phyloP scores from a whole-genome alignment of 148 eudicot species.

The Chenopodium album region DNA sequence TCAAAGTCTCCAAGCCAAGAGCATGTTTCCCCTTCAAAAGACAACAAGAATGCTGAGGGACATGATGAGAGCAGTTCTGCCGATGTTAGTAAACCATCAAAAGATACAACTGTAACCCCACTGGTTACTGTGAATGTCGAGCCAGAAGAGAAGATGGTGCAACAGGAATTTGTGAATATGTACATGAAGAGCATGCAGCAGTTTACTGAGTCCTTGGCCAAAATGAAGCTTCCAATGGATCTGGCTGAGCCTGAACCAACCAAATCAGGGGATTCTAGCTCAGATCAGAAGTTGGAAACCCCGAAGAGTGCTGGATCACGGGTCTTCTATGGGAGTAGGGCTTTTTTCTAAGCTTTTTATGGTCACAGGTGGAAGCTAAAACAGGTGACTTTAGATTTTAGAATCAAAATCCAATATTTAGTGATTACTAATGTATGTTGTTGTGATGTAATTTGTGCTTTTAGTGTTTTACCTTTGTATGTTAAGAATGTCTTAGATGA shows the following conservation, averaged over 20 bases:
- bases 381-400: slow-evolving; percentile 63
- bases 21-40: slow-evolving; percentile 45
- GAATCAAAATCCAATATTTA: slow-evolving; percentile 42
- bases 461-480: slow-evolving; percentile 36
- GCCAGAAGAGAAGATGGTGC: slow-evolving; percentile 78
- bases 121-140: slow-evolving; percentile 51
- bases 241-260: slow-evolving; percentile 44
- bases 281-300: slow-evolving; percentile 57
- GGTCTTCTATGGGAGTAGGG: slow-evolving; percentile 93
- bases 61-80: slow-evolving; percentile 47
- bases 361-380: slow-evolving; percentile 18
- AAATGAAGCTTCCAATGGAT: slow-evolving; percentile 97
- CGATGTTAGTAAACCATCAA: slow-evolving; percentile 20
- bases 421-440: slow-evolving; percentile 31
- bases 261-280: slow-evolving; percentile 64
- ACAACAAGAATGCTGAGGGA: slow-evolving; percentile 36
- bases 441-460: slow-evolving; percentile 32
- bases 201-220: slow-evolving; percentile 82
- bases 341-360: slow-evolving; percentile 69
- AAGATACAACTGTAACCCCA: slow-evolving; percentile 46
- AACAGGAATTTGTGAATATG: slow-evolving; percentile 95
- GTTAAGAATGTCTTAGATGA: slow-evolving; percentile 28
- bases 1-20: slow-evolving; percentile 45
- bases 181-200: slow-evolving; percentile 99
- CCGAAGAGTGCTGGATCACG: slow-evolving; percentile 68